Conservation (phyloP, 2,329 filamentous ascomycete species). For the Monosporascus sp. region DNA sequence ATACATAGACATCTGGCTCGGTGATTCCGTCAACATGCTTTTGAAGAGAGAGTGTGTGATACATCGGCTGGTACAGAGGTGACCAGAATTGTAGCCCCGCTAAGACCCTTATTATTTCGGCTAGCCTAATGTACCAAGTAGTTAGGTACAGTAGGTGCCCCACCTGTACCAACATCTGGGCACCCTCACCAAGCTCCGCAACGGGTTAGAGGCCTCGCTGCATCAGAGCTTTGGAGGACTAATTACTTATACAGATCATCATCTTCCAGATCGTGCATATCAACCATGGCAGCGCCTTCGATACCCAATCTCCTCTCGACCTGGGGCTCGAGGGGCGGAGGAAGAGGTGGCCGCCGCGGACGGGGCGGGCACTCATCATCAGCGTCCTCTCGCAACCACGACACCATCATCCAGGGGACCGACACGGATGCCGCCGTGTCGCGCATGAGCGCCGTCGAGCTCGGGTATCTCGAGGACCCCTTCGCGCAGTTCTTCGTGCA, state of each 20-base stretch:
- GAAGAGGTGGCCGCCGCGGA: conserved; percentile 28
- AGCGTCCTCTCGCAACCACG: conserved; percentile 40
- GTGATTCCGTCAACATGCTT: too few relatives aligned
- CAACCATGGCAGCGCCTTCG: conserved; percentile 60
- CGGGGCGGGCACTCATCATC: conserved; percentile 16
- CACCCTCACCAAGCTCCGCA: neutral
- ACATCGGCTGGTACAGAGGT: too few relatives aligned
- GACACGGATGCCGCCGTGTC: conserved; percentile 89
- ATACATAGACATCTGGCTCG: too few relatives aligned
- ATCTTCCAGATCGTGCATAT: conserved; percentile 1
- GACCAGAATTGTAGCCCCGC: too few relatives aligned
- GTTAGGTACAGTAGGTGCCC: too few relatives aligned
- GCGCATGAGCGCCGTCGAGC: conserved; percentile 77
- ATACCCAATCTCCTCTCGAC: conserved; percentile 74
- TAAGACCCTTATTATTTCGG: too few relatives aligned
- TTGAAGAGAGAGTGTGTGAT: too few relatives aligned
- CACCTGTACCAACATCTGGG: too few relatives aligned
- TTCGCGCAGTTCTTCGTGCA: conserved; percentile 69
- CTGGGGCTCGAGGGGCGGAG: conserved; percentile 42
- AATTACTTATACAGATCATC: conserved; percentile 8
- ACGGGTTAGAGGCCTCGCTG: neutral
- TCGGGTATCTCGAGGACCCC: conserved; percentile 78
- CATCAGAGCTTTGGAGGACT: neutral
- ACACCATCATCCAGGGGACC: conserved; percentile 77
- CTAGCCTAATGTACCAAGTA: too few relatives aligned